Evolutionary conservation across 192 early-diverging fungal genomes (phyloP).

Genomic region (Gaertneriomyces semiglobifer): DNA sequence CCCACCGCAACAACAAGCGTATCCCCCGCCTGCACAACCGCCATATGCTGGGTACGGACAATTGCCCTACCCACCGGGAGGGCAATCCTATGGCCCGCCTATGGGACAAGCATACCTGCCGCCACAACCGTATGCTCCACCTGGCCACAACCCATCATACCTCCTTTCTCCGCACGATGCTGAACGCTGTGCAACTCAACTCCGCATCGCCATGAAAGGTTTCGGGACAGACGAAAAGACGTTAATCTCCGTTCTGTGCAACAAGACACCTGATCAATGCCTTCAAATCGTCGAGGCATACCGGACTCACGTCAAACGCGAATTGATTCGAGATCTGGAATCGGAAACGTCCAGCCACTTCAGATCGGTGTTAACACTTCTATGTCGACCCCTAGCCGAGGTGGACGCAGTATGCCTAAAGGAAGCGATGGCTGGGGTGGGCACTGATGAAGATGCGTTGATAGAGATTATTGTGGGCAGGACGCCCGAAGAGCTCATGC

Average conservation of each 20-base stretch:
- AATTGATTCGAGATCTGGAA: constrained; percentile 31
- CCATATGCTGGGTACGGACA: no score
- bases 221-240: constrained; percentile 43
- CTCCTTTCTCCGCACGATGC: constrained; percentile 10
- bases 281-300: constrained; percentile 34
- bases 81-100: no score
- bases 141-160: background rate
- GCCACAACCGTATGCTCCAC: background rate
- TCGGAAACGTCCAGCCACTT: constrained; percentile 37
- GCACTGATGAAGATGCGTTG: constrained; percentile 46
- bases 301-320: constrained; percentile 27
- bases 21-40: constrained; percentile 10
- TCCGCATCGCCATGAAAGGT: constrained; percentile 37
- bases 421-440: constrained; percentile 39
- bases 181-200: constrained; percentile 11
- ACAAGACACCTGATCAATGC: constrained; percentile 35
- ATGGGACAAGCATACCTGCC: background rate
- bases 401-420: constrained; percentile 30
- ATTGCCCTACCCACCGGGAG: no score
- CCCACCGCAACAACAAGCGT: constrained; percentile 14
- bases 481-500: constrained; percentile 43
- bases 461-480: constrained; percentile 49
- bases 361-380: constrained; percentile 24
- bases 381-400: constrained; percentile 19
- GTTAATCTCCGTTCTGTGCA: constrained; percentile 37